Conservation (phyloP, 2,329 filamentous ascomycete species). For the Pseudocercospora vitis region DNA sequence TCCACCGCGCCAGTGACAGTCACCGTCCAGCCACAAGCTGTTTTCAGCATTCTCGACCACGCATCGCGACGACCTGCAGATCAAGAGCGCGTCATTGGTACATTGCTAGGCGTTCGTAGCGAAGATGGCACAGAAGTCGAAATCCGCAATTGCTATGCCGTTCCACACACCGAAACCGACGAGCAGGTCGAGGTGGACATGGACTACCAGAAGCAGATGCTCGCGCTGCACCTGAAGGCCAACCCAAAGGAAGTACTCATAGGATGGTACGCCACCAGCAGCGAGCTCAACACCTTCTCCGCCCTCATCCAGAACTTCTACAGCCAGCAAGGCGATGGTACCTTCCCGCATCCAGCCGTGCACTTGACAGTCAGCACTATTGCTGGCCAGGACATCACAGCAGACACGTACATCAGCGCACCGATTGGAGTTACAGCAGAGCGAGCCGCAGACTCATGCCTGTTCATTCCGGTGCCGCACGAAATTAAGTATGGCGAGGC, state of each 20-base stretch:
- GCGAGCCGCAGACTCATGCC: conserved; percentile 90
- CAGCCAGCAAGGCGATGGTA: conserved; percentile 92
- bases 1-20: conserved; percentile 90
- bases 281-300: conserved; percentile 97
- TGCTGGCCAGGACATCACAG: conserved; percentile 83
- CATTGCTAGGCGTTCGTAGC: conserved; percentile 85
- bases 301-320: conserved; percentile 99
- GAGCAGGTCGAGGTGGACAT: conserved; percentile 99
- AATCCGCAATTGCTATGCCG: conserved; percentile 94
- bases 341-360: conserved; percentile 94
- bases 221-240: conserved; percentile 88
- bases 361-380: conserved; percentile 93
- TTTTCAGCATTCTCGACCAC: conserved; percentile 77
- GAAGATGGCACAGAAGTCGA: conserved; percentile 97
- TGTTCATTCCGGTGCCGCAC: conserved; percentile 96
- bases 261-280: conserved; percentile 97
- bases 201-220: conserved; percentile 99
- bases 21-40: conserved; percentile 86
- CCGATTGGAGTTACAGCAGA: conserved; percentile 94
- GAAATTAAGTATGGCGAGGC: conserved; percentile 86
- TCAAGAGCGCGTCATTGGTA: conserved; percentile 94
- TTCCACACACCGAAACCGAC: conserved; percentile 96
- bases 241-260: conserved; percentile 91
- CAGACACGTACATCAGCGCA: conserved; percentile 90
- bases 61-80: conserved; percentile 87